phyloP scores from a whole-genome alignment of 1,284 basidiomycete genomes.

The Trametes hirsuta region DNA sequence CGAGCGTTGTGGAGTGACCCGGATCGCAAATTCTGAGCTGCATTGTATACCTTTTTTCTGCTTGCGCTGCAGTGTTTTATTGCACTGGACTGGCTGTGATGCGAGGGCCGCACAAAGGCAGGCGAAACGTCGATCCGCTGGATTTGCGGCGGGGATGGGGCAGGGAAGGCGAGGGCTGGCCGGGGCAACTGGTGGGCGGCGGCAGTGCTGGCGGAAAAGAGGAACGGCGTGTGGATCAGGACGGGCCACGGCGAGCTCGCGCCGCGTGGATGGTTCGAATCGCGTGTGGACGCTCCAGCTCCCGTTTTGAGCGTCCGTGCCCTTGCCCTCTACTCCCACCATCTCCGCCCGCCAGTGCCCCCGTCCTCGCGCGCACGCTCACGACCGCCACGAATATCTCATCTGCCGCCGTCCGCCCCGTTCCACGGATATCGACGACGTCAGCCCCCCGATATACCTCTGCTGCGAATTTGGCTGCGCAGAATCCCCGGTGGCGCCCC shows the following conservation, averaged over 20 bases:
- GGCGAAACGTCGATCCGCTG: too few relatives aligned
- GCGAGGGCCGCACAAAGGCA: too few relatives aligned
- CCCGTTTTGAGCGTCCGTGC: neutral
- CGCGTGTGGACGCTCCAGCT: constrained; percentile 9
- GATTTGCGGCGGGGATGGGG: neutral
- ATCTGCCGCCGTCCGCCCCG: constrained; percentile 1
- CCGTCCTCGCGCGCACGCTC: neutral
- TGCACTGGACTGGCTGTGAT: too few relatives aligned
- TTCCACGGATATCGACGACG: constrained; percentile 5
- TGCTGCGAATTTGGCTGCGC: constrained; percentile 8
- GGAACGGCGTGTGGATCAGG: neutral
- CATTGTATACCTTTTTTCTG: too few relatives aligned
- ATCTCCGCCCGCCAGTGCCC: neutral
- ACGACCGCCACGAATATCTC: constrained; percentile 14
- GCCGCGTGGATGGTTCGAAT: constrained; percentile 16
- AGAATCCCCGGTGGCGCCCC: constrained; percentile 15
- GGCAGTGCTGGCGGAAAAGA: neutral
- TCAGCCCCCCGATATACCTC: constrained; percentile 3
- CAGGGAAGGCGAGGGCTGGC: neutral
- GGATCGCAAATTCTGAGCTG: too few relatives aligned
- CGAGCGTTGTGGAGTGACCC: too few relatives aligned
- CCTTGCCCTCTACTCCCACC: neutral
- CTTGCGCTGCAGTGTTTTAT: too few relatives aligned
- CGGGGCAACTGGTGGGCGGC: neutral
- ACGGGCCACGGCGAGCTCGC: too few relatives aligned